Conservation (phyloP, 306 rosid species). For the Arachis stenosperma region DNA sequence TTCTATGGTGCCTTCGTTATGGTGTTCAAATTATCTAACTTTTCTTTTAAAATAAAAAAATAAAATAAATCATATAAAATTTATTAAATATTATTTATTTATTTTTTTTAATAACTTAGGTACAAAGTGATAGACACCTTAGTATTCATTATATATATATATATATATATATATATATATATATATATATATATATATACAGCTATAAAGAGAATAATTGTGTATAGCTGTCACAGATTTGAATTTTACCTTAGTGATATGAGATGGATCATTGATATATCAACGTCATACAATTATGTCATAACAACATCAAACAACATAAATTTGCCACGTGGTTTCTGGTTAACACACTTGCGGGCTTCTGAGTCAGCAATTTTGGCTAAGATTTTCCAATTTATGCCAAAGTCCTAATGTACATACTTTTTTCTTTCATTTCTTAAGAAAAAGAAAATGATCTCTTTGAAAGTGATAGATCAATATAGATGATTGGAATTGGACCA, state of each 20-base stretch:
- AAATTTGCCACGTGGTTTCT: slow-evolving; percentile 43
- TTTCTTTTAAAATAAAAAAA: no score
- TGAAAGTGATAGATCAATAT: slow-evolving; percentile 34
- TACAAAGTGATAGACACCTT: no score
- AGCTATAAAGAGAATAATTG: neutral
- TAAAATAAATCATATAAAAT: no score
- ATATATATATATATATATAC: no score
- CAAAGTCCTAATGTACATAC: slow-evolving; percentile 26
- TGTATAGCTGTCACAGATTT: slow-evolving; percentile 41
- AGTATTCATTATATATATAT: no score
- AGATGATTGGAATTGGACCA: slow-evolving; percentile 29
- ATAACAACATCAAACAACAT: slow-evolving; percentile 16
- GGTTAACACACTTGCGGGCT: neutral
- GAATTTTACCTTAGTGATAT: slow-evolving; percentile 23
- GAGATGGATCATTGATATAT: neutral
- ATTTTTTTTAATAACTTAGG: no score
- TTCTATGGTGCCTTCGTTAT: no score
- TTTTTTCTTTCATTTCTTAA: neutral
- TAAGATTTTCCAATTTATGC: slow-evolving; percentile 23
- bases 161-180: no score
- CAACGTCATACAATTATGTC: slow-evolving; percentile 22
- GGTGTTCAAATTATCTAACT: no score
- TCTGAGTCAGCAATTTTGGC: slow-evolving; percentile 45
- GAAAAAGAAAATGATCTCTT: slow-evolving; percentile 26
- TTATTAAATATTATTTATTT: no score